These are phyloP conservation scores for Aspergillus arachidicola DNA, from an alignment of 2,329 filamentous ascomycete species.

Conservation along the genomic window DNA sequence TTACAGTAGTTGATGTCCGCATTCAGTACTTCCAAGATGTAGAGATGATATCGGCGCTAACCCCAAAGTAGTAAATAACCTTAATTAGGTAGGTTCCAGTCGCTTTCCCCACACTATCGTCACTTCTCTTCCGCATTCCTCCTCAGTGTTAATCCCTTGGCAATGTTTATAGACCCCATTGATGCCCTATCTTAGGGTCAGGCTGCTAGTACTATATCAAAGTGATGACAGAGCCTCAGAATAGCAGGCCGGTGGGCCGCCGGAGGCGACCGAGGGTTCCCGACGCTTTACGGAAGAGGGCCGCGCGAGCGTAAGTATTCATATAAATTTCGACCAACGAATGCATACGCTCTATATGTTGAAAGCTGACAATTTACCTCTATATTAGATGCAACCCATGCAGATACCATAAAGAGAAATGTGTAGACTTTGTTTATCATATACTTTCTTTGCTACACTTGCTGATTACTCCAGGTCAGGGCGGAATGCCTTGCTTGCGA, in stretches of 20 bases:
- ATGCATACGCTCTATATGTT: neutral
- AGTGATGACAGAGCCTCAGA: neutral
- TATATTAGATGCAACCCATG: conserved; percentile 49
- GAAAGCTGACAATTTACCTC: neutral
- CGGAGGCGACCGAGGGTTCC: conserved; percentile 24
- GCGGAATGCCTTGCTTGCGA: conserved; percentile 52
- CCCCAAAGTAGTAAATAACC: neutral
- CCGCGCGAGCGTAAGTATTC: conserved; percentile 27
- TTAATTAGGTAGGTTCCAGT: neutral
- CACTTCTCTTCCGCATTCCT: neutral
- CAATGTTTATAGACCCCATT: neutral
- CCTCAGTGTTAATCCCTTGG: neutral
- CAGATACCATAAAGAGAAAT: conserved; percentile 55
- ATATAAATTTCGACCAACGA: neutral
- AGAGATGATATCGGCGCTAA: neutral
- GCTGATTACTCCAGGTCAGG: conserved; percentile 38
- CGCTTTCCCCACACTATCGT: neutral
- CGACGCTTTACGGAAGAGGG: conserved; percentile 27
- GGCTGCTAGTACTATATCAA: neutral
- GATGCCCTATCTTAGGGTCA: neutral
- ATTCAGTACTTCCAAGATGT: neutral
- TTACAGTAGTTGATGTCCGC: neutral
- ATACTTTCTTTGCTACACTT: neutral
- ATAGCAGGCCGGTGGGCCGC: neutral
- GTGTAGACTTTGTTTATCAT: neutral